Conservation (phyloP, 805 yeast species). For the Cyberlindnera misumaiensis region DNA sequence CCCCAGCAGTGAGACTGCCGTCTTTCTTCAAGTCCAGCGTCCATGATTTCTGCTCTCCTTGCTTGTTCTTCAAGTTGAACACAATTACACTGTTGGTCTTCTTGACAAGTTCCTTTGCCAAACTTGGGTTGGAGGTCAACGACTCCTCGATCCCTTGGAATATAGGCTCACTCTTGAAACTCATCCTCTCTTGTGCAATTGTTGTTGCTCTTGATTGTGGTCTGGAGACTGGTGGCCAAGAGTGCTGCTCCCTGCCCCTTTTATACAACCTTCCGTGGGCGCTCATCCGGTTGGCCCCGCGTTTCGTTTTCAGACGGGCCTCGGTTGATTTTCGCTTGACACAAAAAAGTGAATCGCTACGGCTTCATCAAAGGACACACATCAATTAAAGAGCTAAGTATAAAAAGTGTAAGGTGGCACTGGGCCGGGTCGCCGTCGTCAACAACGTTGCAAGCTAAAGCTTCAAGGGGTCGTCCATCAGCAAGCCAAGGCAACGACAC, state of each 20-base stretch:
- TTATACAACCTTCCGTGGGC: too few species aligned
- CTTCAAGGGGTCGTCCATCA: too few species aligned
- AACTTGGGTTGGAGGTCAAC: constrained; percentile 10
- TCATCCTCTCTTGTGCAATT: constrained; percentile 7
- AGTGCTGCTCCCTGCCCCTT: too few species aligned
- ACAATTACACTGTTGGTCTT: constrained; percentile 55
- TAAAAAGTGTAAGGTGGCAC: too few species aligned
- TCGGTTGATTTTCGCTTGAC: neutral
- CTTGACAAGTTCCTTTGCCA: constrained; percentile 18
- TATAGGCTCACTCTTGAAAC: constrained; percentile 22
- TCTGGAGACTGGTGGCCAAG: too few species aligned
- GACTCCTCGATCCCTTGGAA: constrained; percentile 17
- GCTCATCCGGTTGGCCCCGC: too few species aligned
- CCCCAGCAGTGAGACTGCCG: constrained; percentile 37
- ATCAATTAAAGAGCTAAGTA: neutral
- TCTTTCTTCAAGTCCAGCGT: constrained; percentile 52
- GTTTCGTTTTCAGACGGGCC: neutral
- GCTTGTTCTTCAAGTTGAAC: constrained; percentile 60
- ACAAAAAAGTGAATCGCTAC: too few species aligned
- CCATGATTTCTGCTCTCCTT: constrained; percentile 52
- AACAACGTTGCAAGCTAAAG: too few species aligned
- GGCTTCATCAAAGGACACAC: too few species aligned
- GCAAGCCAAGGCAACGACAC: neutral
- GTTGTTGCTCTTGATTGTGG: neutral
- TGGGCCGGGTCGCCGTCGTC: too few species aligned